These are phyloP conservation scores for Chaetothyriales sp. DNA, from an alignment of 2,329 filamentous ascomycete genomes.

Conservation along the genomic window DNA sequence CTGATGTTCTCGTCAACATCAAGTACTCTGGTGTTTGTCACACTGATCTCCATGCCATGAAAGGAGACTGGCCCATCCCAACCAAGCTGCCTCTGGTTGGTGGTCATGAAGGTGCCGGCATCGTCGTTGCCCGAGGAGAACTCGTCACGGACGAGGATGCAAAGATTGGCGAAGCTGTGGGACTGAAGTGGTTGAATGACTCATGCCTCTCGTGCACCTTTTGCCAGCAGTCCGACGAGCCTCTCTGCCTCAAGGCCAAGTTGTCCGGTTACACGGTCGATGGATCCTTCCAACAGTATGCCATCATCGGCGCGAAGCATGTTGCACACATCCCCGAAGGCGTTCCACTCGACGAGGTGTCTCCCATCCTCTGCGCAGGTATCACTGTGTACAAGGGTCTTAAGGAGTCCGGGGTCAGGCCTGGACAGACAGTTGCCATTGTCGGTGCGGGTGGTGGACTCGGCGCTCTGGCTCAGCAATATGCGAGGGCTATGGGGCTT, in stretches of 20 bases:
- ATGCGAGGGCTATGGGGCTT: conserved; percentile 82
- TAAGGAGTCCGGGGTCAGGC: conserved; percentile 63
- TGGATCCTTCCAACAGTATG: conserved; percentile 83
- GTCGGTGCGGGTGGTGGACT: conserved; percentile 78
- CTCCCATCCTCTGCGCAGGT: conserved; percentile 71
- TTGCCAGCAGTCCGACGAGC: conserved; percentile 69
- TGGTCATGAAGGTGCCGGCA: conserved; percentile 57
- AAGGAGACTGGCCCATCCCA: conserved; percentile 78
- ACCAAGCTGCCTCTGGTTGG: conserved; percentile 76
- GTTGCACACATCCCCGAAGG: conserved; percentile 70
- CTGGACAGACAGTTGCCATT: conserved; percentile 68
- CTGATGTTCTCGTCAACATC: conserved; percentile 85
- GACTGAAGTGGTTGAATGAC: conserved; percentile 87
- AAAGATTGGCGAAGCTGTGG: conserved; percentile 64
- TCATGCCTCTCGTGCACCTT: conserved; percentile 72
- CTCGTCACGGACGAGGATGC: conserved; percentile 59
- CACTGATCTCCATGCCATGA: conserved; percentile 69
- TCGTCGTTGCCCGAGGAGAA: conserved; percentile 66
- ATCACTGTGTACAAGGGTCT: conserved; percentile 86
- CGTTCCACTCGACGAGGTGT: conserved; percentile 59
- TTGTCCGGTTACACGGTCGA: conserved; percentile 89
- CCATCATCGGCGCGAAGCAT: conserved; percentile 72
- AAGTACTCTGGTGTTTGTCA: conserved; percentile 86
- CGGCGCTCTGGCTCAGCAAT: conserved; percentile 68
- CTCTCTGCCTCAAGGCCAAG: conserved; percentile 59